Evolutionary conservation across 176 grass and related monocot species (phyloP).

Genomic region (Cocos nucifera): DNA sequence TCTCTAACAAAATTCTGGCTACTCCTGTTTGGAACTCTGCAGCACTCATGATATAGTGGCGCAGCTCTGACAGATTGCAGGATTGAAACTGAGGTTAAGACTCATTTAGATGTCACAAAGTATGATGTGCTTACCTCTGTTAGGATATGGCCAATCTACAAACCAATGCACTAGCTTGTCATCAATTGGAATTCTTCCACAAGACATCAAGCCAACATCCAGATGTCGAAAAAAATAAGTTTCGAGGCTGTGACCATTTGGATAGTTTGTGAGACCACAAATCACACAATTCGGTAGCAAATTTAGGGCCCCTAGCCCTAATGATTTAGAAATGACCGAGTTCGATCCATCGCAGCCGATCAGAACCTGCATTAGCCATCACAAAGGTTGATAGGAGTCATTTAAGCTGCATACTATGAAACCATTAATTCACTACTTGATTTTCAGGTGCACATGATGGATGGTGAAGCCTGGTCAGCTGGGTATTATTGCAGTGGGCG

Average conservation of each 20-base stretch:
- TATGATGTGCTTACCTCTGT: too few species aligned
- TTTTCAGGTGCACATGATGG: too few species aligned
- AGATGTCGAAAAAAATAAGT: neutral
- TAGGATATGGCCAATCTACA: neutral
- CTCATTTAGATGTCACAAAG: too few species aligned
- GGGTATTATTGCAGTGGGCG: too few species aligned
- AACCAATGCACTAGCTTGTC: slow-evolving; percentile 17
- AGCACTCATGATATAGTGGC: too few species aligned
- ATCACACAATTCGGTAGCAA: slow-evolving; percentile 9
- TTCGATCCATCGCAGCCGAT: slow-evolving; percentile 35
- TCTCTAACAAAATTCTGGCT: too few species aligned
- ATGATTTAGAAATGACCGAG: slow-evolving; percentile 21
- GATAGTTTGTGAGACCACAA: slow-evolving; percentile 21
- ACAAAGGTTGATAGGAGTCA: neutral
- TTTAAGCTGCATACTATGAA: too few species aligned
- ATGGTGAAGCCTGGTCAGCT: too few species aligned
- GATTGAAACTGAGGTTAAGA: too few species aligned
- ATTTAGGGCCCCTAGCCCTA: slow-evolving; percentile 12
- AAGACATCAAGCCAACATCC: neutral
- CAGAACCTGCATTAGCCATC: slow-evolving; percentile 17
- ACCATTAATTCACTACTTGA: too few species aligned
- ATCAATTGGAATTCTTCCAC: slow-evolving; percentile 21
- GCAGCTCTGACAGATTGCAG: too few species aligned
- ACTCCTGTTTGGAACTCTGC: too few species aligned
- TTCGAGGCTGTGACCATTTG: slow-evolving; percentile 3